Percentiles rank a stretch among this genome's conserved stretches.
phyloP scores from a whole-genome alignment of 2,329 filamentous ascomycete species.

The Tolypocladium endophyticum region DNA sequence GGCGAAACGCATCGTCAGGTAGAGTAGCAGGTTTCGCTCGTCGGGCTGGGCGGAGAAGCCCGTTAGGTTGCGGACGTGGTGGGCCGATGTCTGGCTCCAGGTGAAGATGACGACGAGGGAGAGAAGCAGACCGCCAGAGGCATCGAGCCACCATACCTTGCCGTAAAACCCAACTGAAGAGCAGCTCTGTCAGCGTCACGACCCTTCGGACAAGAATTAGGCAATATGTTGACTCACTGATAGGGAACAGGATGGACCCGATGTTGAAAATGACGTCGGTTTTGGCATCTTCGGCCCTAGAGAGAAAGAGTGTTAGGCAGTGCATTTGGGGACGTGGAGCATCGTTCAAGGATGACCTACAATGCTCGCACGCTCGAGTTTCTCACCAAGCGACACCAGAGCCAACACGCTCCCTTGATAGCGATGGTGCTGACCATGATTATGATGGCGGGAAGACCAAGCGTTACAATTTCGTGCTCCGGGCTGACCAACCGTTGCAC shows the following conservation, averaged over 20 bases:
- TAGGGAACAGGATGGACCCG: constrained; percentile 79
- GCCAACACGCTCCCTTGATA: constrained; percentile 73
- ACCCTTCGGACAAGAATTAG: not conserved
- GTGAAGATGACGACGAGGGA: constrained; percentile 70
- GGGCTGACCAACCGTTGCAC: constrained; percentile 49
- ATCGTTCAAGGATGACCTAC: constrained; percentile 22
- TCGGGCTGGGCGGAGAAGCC: constrained; percentile 71
- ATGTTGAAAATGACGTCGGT: constrained; percentile 85
- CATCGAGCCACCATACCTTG: constrained; percentile 76
- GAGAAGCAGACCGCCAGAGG: constrained; percentile 67
- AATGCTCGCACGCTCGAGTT: constrained; percentile 81
- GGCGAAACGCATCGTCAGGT: constrained; percentile 89
- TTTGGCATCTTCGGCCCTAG: constrained; percentile 39
- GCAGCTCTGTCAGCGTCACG: not conserved
- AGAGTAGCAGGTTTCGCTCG: constrained; percentile 75
- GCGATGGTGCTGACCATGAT: constrained; percentile 78
- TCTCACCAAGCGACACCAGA: constrained; percentile 78
- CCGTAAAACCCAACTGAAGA: constrained; percentile 57
- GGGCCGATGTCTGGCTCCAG: constrained; percentile 62
- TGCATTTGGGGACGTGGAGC: not conserved
- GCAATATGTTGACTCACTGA: constrained; percentile 33
- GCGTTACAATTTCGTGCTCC: constrained; percentile 59
- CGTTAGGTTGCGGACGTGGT: constrained; percentile 72
- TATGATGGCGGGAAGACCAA: constrained; percentile 59
- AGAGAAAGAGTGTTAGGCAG: constrained; percentile 1